Base-by-base conservation (phyloP, 495 filamentous ascomycete genomes). In the Clohesyomyces aquaticus region DNA sequence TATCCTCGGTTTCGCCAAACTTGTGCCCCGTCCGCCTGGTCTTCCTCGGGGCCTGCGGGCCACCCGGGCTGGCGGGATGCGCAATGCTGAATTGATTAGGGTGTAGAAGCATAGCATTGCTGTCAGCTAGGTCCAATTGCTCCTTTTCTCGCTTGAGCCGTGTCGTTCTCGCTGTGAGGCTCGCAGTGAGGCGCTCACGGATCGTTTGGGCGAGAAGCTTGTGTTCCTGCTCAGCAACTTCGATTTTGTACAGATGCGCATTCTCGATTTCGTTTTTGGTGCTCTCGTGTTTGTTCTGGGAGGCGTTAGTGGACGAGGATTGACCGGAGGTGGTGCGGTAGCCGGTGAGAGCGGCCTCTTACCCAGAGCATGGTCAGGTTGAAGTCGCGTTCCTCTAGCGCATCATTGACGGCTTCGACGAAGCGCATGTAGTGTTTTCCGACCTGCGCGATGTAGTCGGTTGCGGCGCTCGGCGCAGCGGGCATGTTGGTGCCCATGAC, bases 141-240 rank as follows among this genome's bases (percentile, higher is more conserved):
- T 98, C 95, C 72, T 96, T 97, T 67, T 98, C 94, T 61, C 88
- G 87, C 69, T 87, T 83, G 41, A 98, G 78, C 45, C 88, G 83
- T 52, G 82, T 81, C 54, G 90, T 89, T 71, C 93, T 93, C 29
- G 84, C 80, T 14, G 83, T 87, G 52, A 98, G 83, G 18, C 79
- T 84, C 65, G 93, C 87, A 68, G 90, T 86, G 42, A 98, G 81
- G 27, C 94, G 91, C 61, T 95, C 88, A 41, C 91, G 89, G 23
- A 98, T 80, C 3, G 90, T 96, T 16, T 79, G 76, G 0, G 89
- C 80, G n/a, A 98, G 81, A 0, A 87, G 81, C 26, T 82, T 82
- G 76, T 91, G 90, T 76, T 98, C 93, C 72, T 91, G 83, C 52
- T 87, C 82, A 26, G 93, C 93, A 54, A 93, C 84, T 68, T 88